Percentiles rank a stretch among this genome's conserved stretches.
phyloP scores from a whole-genome alignment of 2,329 filamentous ascomycete genomes.

The Aspergillus terreus region DNA sequence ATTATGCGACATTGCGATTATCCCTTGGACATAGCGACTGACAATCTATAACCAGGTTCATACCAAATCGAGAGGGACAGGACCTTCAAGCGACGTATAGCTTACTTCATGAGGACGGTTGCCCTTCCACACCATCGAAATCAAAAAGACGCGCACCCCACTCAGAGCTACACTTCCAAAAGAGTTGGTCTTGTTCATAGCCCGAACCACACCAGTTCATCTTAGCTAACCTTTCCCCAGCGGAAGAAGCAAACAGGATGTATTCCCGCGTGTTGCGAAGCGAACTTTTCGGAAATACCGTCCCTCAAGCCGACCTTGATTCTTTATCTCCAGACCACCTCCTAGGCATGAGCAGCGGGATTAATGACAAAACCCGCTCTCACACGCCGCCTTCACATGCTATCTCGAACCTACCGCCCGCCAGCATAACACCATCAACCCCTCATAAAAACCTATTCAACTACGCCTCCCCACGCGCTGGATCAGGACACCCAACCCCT shows the following conservation, averaged over 20 bases:
- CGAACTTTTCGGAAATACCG: conserved; percentile 86
- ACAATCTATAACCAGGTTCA: conserved; percentile 63
- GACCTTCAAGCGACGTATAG: conserved; percentile 92
- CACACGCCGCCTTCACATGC: conserved; percentile 75
- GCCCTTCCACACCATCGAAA: conserved; percentile 84
- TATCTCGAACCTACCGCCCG: conserved; percentile 63
- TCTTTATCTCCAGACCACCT: conserved; percentile 58
- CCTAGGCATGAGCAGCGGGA: conserved; percentile 43
- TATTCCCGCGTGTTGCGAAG: conserved; percentile 84
- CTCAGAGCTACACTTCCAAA: conserved; percentile 90
- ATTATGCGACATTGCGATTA: background rate
- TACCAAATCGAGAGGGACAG: conserved; percentile 87
- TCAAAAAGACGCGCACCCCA: conserved; percentile 80
- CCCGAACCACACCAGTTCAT: background rate
- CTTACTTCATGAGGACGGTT: conserved; percentile 85
- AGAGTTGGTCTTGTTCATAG: conserved; percentile 56
- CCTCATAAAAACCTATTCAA: conserved; percentile 97
- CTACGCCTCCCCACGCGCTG: conserved; percentile 73
- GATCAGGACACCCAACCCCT: conserved; percentile 80
- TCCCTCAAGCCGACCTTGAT: conserved; percentile 73
- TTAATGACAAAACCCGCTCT: conserved; percentile 66
- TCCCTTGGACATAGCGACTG: conserved; percentile 5
- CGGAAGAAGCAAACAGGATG: conserved; percentile 90
- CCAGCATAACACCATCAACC: conserved; percentile 80
- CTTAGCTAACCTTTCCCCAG: conserved; percentile 40